A percentile compares a stretch with the other conserved stretches of the same genome.
phyloP scores from a whole-genome alignment of 163 green algal species.

The Scenedesmus sp. region DNA sequence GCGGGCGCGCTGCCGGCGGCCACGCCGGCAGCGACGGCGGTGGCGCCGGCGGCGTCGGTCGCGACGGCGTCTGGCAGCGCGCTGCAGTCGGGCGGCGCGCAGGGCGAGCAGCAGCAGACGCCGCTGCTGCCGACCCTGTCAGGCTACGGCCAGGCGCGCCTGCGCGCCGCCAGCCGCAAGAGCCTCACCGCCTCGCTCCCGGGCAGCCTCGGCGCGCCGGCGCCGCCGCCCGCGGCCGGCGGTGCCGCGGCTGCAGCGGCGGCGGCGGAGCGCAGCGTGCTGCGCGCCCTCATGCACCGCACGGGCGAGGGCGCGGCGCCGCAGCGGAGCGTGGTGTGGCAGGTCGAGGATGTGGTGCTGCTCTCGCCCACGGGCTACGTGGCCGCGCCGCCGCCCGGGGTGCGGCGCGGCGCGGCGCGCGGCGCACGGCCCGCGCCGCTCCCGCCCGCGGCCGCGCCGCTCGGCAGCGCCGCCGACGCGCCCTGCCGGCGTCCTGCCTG shows the following conservation, averaged over 20 bases:
- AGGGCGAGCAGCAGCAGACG: neutral
- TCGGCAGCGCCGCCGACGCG: neutral
- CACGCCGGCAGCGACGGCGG: constrained; percentile 1
- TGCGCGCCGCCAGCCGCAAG: neutral
- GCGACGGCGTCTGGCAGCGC: neutral
- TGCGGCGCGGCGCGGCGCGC: neutral
- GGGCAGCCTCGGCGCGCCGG: neutral
- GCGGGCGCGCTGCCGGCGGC: neutral
- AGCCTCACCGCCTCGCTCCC: neutral
- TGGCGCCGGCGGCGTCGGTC: neutral
- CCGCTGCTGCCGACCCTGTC: constrained; percentile 2
- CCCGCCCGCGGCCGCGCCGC: neutral
- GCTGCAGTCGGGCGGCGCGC: neutral
- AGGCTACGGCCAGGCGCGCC: neutral
- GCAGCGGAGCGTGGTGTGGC: neutral
- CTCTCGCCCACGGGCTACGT: neutral
- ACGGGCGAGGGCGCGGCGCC: too few relatives aligned
- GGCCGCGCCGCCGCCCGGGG: neutral
- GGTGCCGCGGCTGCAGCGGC: neutral
- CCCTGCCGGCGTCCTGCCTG: neutral
- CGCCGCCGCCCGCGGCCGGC: too few relatives aligned
- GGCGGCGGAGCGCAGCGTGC: neutral
- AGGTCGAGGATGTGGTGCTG: neutral
- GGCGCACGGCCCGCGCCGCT: too few relatives aligned
- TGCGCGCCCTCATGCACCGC: neutral